Evolutionary conservation across 305 asterid genomes (phyloP).

Genomic region (Caryopteris hybrid): DNA sequence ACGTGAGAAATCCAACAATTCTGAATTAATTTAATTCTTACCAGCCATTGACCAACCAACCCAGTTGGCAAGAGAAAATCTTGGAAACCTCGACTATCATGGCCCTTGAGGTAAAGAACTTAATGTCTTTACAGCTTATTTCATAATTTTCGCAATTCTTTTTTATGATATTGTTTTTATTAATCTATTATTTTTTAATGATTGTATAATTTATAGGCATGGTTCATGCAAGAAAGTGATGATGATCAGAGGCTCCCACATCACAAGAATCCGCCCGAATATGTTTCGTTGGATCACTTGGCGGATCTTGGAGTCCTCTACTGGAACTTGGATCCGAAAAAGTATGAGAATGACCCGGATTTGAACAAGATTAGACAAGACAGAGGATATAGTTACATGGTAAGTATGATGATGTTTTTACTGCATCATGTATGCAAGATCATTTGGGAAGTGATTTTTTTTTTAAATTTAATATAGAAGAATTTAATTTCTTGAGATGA

Average conservation of each 20-base stretch:
- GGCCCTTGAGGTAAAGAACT: conserved; percentile 28
- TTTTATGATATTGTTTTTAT: too few relatives aligned
- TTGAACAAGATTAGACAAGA: conserved; percentile 50
- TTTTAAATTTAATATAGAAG: too few relatives aligned
- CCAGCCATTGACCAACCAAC: conserved; percentile 1
- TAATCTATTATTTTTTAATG: too few relatives aligned
- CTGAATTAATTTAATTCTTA: background rate
- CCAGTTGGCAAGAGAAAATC: background rate
- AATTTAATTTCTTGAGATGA: too few relatives aligned
- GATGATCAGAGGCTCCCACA: conserved; percentile 79
- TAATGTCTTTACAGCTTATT: too few relatives aligned
- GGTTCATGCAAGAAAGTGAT: conserved; percentile 73
- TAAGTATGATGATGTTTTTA: conserved; percentile 9
- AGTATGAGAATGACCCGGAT: conserved; percentile 58
- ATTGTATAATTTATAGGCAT: conserved; percentile 48
- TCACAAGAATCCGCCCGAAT: conserved; percentile 48
- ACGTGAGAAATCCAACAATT: conserved; percentile 9
- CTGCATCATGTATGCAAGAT: too few relatives aligned
- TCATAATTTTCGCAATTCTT: too few relatives aligned
- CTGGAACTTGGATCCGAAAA: conserved; percentile 61
- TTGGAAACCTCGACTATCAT: conserved; percentile 6
- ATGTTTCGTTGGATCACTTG: conserved; percentile 46
- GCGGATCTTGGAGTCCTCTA: conserved; percentile 65
- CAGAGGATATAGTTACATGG: conserved; percentile 75
- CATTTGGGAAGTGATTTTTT: too few relatives aligned